Evolutionary conservation across 805 yeast species (phyloP), one percentile per base, ranked within the genome.

Genomic region (Wickerhamiella cacticola): DNA sequence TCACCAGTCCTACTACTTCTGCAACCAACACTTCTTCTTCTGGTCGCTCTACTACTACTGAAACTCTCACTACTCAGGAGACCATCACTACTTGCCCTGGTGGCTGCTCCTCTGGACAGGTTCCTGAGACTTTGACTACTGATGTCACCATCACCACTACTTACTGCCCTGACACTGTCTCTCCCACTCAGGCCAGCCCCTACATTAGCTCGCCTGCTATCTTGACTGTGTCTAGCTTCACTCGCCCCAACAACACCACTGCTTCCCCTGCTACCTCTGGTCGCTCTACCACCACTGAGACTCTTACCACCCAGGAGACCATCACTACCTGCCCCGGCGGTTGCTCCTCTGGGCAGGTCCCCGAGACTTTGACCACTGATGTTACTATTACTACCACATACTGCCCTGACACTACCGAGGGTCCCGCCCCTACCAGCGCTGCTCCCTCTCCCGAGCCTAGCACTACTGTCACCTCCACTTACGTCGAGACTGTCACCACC

Each of bases 21-120:
- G 19, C 19, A 15, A 33, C 39, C 9, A 13, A 26, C 22, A 33
- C 39, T 9, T 12, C 33, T 36, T 10, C 22, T 10, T 16, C 33
- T 16, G 33, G 25, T 5, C 25, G 31, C 19, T 13, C 9, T 13
- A 44, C 41, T n/a, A 18, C 26, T 15, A 44, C 47, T 19, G 31
- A 29, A 19, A 44, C 47, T 12, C 13, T 16, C 16, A 64, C 70
- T 53, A 65, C 70, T 53, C 59, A 68, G 59, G 73, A 64, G 53
- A 72, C 76, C 62, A 62, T 71, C 68, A 69, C 73, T 56, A 63
- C 69, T 50, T 72, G 76, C 63, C 13, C 26, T n/a, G 47, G 47
- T 24, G 47, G 47, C n/a, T 44, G 47, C 41, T 19, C 34, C 8
- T 9, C 24, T 10, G 47, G 47, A 13, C 23, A 31, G 16, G 24